Conservation (phyloP, 768 basidiomycete genomes). For the Royoungia palumana region DNA sequence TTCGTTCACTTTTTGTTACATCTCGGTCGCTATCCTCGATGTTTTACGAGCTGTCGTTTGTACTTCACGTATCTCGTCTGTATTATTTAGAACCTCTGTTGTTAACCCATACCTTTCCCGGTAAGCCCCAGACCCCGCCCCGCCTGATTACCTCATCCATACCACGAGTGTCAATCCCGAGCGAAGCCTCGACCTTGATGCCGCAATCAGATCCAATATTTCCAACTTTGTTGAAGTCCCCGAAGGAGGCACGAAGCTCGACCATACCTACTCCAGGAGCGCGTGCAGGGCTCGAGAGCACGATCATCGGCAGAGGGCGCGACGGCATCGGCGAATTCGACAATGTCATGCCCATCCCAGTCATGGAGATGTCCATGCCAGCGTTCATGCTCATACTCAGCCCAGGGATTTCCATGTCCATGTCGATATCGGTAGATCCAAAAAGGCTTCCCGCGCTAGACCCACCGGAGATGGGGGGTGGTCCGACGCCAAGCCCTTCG, state of each 20-base stretch:
- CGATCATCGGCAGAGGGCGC: constrained; percentile 49
- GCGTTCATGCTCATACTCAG: constrained; percentile 35
- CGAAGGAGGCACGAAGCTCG: constrained; percentile 61
- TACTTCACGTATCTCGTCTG: neutral
- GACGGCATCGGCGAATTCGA: constrained; percentile 35
- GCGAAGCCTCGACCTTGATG: constrained; percentile 24
- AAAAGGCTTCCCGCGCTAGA: constrained; percentile 28
- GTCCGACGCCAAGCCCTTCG: constrained; percentile 24
- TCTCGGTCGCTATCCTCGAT: neutral
- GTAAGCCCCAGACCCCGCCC: constrained; percentile 65
- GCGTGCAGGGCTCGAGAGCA: constrained; percentile 65
- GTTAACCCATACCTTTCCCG: constrained; percentile 58
- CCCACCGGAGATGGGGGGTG: constrained; percentile 19
- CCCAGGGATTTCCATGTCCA: constrained; percentile 36
- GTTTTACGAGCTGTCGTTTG: neutral
- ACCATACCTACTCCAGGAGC: constrained; percentile 63
- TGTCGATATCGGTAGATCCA: constrained; percentile 31
- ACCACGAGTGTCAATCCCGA: constrained; percentile 48
- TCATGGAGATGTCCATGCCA: constrained; percentile 29
- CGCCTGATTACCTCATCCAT: constrained; percentile 72
- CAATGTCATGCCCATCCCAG: constrained; percentile 27
- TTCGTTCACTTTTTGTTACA: neutral
- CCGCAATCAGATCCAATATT: constrained; percentile 17
- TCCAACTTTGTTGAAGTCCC: constrained; percentile 36
- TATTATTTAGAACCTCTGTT: constrained; percentile 12